Percentiles rank a stretch among this genome's conserved stretches.
These are phyloP conservation scores for Saccharomycopsis sp. DNA, from an alignment of 805 yeast species.

Conservation along the genomic window DNA sequence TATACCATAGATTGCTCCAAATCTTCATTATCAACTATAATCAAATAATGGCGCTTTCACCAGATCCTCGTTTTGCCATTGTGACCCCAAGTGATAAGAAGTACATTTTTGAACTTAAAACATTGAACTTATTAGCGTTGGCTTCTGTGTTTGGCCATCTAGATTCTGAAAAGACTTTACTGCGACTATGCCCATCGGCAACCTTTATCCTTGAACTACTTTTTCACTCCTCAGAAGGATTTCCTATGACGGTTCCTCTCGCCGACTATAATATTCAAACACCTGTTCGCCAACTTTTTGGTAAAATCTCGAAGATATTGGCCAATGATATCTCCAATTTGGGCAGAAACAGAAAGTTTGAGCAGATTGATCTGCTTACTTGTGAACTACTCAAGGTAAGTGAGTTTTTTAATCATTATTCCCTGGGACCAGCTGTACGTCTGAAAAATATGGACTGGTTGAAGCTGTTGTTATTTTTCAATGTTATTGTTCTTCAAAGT, in stretches of 20 bases:
- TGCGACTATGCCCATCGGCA: neutral
- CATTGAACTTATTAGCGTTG: constrained; percentile 11
- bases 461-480: constrained; percentile 18
- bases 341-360: neutral
- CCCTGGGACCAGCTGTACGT: neutral
- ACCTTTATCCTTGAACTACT: neutral
- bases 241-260: neutral
- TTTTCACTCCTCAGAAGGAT: neutral
- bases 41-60: neutral
- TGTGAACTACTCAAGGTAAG: neutral
- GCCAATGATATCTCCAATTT: neutral
- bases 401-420: neutral
- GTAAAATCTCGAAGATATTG: neutral
- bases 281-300: neutral
- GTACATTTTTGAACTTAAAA: constrained; percentile 1
- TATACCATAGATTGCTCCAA: constrained; percentile 6
- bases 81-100: neutral
- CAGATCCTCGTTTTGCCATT: neutral
- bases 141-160: constrained; percentile 8
- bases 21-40: constrained; percentile 7
- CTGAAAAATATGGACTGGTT: constrained; percentile 6
- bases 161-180: neutral
- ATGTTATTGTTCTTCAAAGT: constrained; percentile 23
- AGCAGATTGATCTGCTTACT: neutral
- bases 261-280: neutral